Percentiles rank a stretch among this genome's conserved stretches.
phyloP scores from a whole-genome alignment of 2,329 filamentous ascomycete species.

The Stemphylium beticola region DNA sequence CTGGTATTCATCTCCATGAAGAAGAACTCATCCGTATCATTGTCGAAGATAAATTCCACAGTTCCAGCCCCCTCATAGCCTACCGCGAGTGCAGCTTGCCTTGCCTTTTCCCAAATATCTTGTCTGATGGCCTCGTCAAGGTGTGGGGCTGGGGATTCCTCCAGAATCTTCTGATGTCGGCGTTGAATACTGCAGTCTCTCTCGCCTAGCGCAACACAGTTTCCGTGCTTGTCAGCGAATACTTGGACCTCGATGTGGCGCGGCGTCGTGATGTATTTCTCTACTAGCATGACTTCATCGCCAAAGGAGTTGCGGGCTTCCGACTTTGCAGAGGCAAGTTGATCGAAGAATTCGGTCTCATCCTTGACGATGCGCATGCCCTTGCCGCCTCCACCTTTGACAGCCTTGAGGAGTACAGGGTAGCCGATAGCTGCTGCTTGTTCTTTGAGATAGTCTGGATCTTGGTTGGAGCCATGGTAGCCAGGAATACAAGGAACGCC shows the following conservation, averaged over 20 bases:
- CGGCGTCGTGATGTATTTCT: conserved; percentile 72
- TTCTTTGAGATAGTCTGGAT: conserved; percentile 64
- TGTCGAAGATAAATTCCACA: conserved; percentile 73
- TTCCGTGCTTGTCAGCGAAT: conserved; percentile 70
- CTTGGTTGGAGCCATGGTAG: conserved; percentile 88
- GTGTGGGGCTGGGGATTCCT: conserved; percentile 70
- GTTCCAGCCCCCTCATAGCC: conserved; percentile 71
- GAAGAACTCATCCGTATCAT: conserved; percentile 69
- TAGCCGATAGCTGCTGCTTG: conserved; percentile 76
- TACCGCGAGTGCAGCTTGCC: conserved; percentile 67
- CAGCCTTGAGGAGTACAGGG: conserved; percentile 69
- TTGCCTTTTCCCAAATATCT: conserved; percentile 69
- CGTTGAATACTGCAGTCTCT: conserved; percentile 71
- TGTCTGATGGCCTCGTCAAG: conserved; percentile 64
- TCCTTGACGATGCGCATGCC: conserved; percentile 69
- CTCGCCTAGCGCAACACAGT: conserved; percentile 68
- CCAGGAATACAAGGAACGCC: conserved; percentile 95
- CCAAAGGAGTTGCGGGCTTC: conserved; percentile 70
- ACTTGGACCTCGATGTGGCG: conserved; percentile 72
- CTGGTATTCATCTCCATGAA: conserved; percentile 81
- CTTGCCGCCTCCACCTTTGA: conserved; percentile 71
- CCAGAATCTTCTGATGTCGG: conserved; percentile 70
- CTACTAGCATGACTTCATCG: conserved; percentile 70
- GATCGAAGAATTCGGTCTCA: conserved; percentile 64
- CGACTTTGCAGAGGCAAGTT: conserved; percentile 68